Conservation (phyloP, 495 filamentous ascomycete species). For the Filosporella fistucella region DNA sequence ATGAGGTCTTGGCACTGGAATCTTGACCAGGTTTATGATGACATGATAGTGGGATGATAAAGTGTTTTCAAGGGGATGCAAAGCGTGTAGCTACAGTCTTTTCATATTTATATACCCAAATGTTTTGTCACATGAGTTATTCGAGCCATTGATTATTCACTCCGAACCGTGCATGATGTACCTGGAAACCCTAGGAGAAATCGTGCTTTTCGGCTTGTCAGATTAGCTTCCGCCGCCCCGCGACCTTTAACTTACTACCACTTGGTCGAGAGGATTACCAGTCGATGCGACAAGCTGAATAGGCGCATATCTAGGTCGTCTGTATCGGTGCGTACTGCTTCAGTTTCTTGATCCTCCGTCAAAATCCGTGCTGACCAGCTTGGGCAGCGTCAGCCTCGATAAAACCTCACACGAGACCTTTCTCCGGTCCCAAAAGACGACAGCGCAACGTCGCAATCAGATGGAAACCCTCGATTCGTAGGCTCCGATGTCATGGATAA, state of each 20-base stretch:
- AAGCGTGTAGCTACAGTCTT: too few species aligned
- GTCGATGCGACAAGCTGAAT: constrained; percentile 6
- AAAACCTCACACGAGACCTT: constrained; percentile 9
- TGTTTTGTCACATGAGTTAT: too few species aligned
- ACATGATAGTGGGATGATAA: too few species aligned
- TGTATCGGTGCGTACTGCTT: constrained; percentile 9
- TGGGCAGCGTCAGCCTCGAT: constrained; percentile 2
- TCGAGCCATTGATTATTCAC: too few species aligned
- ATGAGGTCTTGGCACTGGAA: too few species aligned
- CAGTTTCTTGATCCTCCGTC: background rate
- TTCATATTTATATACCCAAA: too few species aligned
- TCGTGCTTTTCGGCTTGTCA: too few species aligned
- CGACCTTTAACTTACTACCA: background rate
- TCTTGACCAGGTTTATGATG: too few species aligned
- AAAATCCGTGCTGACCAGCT: constrained; percentile 2
- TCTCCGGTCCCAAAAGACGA: constrained; percentile 8
- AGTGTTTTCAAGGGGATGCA: too few species aligned
- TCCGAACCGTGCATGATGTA: too few species aligned
- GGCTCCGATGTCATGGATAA: constrained; percentile 39
- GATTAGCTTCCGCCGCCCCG: too few species aligned
- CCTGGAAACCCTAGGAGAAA: too few species aligned
- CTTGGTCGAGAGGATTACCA: constrained; percentile 3
- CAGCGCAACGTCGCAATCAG: constrained; percentile 21
- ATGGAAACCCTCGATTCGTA: constrained; percentile 23
- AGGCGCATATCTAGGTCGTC: background rate